A percentile compares a stretch with the other conserved stretches of the same genome.
These are phyloP conservation scores for Fusarium liriodendri DNA, from an alignment of 2,329 filamentous ascomycete species.

Conservation along the genomic window DNA sequence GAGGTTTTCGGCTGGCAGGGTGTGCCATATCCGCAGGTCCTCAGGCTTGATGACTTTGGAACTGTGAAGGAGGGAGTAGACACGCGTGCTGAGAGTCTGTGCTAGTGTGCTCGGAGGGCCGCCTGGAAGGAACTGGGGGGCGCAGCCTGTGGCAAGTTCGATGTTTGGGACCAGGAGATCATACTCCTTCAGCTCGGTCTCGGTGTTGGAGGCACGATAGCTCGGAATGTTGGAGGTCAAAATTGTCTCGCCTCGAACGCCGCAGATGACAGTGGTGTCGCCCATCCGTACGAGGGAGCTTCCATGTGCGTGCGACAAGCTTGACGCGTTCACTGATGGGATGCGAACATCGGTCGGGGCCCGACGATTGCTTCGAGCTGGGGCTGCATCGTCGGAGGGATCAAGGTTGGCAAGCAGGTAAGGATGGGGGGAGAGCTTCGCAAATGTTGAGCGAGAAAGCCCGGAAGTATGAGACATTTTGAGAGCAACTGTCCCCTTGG, in stretches of 20 bases:
- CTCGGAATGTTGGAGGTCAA: constrained; percentile 79
- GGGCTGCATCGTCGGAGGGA: constrained; percentile 59
- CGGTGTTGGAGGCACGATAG: constrained; percentile 60
- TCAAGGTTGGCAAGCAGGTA: constrained; percentile 92
- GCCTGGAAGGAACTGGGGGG: constrained; percentile 86
- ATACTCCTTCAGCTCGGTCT: constrained; percentile 67
- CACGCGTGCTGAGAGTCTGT: constrained; percentile 84
- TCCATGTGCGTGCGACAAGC: constrained; percentile 88
- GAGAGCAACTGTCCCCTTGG: background rate
- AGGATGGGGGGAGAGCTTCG: constrained; percentile 87
- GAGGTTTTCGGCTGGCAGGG: constrained; percentile 60
- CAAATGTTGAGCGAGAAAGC: constrained; percentile 77
- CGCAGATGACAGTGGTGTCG: constrained; percentile 94
- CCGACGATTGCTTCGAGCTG: constrained; percentile 85
- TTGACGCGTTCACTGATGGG: constrained; percentile 83
- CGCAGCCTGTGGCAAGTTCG: constrained; percentile 90
- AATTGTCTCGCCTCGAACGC: constrained; percentile 87
- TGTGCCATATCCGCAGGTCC: constrained; percentile 80
- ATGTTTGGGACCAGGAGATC: constrained; percentile 93
- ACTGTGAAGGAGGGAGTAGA: constrained; percentile 81
- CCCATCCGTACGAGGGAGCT: constrained; percentile 89
- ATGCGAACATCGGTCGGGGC: constrained; percentile 74
- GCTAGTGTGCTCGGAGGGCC: constrained; percentile 82
- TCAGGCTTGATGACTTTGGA: constrained; percentile 73
- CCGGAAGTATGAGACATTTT: constrained; percentile 51